Evolutionary conservation across 805 yeast species (phyloP).

Genomic region (Yamadazyma paraphyllophila): DNA sequence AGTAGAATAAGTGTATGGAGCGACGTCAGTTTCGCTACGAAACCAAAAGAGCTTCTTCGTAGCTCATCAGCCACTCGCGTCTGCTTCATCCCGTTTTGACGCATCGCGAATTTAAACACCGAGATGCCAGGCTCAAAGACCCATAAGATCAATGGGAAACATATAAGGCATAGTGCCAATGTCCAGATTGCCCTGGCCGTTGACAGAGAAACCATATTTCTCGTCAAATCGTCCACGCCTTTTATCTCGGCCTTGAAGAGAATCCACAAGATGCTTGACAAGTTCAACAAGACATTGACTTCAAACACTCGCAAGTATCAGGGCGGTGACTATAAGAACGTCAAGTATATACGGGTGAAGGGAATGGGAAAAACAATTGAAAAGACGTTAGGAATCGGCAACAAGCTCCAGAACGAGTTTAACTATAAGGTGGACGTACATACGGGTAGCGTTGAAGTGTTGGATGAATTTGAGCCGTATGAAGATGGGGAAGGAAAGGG

Average conservation of each 20-base stretch:
- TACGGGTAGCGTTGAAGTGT: conserved; percentile 65
- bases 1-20: too few species aligned
- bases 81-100: neutral
- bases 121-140: conserved; percentile 7
- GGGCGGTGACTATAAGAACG: conserved; percentile 36
- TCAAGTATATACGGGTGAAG: conserved; percentile 49
- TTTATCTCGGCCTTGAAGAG: conserved; percentile 71
- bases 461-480: conserved; percentile 57
- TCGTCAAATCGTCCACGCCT: conserved; percentile 66
- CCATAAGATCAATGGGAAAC: conserved; percentile 29
- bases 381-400: conserved; percentile 60
- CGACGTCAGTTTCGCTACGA: too few species aligned
- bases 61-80: too few species aligned
- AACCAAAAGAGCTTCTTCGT: too few species aligned
- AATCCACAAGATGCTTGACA: conserved; percentile 50
- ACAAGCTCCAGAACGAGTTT: conserved; percentile 52
- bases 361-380: conserved; percentile 76
- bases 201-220: conserved; percentile 48
- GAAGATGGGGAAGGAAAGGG: conserved; percentile 5
- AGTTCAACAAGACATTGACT: conserved; percentile 30
- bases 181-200: conserved; percentile 37
- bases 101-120: neutral
- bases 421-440: conserved; percentile 53
- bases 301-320: conserved; percentile 22
- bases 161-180: conserved; percentile 57